Conservation (phyloP, 495 filamentous ascomycete species). For the Monascus purpureus region DNA sequence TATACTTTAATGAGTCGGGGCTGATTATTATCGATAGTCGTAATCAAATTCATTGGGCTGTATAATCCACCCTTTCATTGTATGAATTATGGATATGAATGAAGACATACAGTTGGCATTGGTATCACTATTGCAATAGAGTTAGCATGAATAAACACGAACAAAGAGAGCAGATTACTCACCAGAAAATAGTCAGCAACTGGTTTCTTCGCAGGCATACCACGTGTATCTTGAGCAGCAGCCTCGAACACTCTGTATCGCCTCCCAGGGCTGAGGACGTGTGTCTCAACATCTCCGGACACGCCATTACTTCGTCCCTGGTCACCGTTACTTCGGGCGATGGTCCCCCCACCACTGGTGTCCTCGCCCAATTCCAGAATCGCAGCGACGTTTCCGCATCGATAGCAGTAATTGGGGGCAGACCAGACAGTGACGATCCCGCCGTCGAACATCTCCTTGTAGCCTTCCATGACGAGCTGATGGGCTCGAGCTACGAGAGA, state of each 20-base stretch:
- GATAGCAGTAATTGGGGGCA: conserved; percentile 96
- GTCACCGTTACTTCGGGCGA: conserved; percentile 71
- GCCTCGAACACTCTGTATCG: conserved; percentile 94
- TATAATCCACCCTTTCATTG: no score
- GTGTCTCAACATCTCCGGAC: conserved; percentile 18
- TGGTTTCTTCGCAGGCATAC: conserved; percentile 98
- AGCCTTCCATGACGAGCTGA: conserved; percentile 98
- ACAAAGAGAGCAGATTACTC: conserved; percentile 8
- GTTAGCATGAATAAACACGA: conserved; percentile 1
- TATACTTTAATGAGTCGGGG: no score
- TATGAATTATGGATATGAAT: no score
- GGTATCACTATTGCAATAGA: background rate
- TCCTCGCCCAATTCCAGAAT: conserved; percentile 90
- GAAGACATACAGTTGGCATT: no score
- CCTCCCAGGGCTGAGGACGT: conserved; percentile 61
- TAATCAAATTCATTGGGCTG: no score
- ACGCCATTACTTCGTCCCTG: conserved; percentile 42
- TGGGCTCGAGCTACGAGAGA: conserved; percentile 87
- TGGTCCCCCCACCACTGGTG: conserved; percentile 55
- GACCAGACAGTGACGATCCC: conserved; percentile 95
- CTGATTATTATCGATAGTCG: no score
- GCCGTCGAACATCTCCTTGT: conserved; percentile 97
- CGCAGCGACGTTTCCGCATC: conserved; percentile 93
- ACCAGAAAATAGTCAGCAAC: conserved; percentile 93
- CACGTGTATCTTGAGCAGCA: conserved; percentile 87